Percentiles rank a stretch among this genome's conserved stretches.
Evolutionary conservation across 1,284 basidiomycete species (phyloP).

Genomic region (Cutaneotrichosporon cutaneum): DNA sequence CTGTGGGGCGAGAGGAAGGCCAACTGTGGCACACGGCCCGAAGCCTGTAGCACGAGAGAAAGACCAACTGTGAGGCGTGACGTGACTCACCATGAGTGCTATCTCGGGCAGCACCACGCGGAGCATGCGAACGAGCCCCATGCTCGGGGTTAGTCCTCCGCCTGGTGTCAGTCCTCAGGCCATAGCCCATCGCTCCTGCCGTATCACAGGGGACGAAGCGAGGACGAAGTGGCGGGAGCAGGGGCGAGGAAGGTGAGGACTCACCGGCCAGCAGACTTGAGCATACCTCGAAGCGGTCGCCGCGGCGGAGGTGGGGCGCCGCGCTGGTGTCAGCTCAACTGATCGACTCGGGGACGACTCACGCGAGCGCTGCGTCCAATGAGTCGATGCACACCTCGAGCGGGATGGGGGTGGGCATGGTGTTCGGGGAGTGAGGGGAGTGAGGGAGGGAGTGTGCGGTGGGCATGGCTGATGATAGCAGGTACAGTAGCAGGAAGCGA

Average conservation of each 20-base stretch:
- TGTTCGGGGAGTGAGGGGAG: background rate
- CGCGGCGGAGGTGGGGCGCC: conserved; percentile 14
- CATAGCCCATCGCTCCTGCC: background rate
- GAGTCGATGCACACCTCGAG: conserved; percentile 79
- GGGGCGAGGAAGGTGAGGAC: no score
- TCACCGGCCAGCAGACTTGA: conserved; percentile 57
- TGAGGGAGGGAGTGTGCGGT: background rate
- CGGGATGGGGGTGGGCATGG: conserved; percentile 33
- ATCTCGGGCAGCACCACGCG: conserved; percentile 56
- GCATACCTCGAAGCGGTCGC: conserved; percentile 67
- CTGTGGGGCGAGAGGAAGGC: background rate
- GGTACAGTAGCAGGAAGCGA: background rate
- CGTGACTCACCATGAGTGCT: conserved; percentile 64
- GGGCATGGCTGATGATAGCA: background rate
- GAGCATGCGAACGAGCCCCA: conserved; percentile 65
- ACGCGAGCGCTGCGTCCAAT: conserved; percentile 61
- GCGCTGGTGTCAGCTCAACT: conserved; percentile 18
- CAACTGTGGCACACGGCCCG: no score
- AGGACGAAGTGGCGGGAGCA: no score
- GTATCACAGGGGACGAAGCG: no score
- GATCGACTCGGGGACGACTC: background rate
- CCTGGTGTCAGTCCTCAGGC: conserved; percentile 47
- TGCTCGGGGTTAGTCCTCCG: conserved; percentile 73
- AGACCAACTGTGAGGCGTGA: no score
- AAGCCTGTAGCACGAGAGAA: no score